These are phyloP conservation scores for Alectoria sarmentosa DNA, from an alignment of 495 filamentous ascomycete species.

Conservation along the genomic window DNA sequence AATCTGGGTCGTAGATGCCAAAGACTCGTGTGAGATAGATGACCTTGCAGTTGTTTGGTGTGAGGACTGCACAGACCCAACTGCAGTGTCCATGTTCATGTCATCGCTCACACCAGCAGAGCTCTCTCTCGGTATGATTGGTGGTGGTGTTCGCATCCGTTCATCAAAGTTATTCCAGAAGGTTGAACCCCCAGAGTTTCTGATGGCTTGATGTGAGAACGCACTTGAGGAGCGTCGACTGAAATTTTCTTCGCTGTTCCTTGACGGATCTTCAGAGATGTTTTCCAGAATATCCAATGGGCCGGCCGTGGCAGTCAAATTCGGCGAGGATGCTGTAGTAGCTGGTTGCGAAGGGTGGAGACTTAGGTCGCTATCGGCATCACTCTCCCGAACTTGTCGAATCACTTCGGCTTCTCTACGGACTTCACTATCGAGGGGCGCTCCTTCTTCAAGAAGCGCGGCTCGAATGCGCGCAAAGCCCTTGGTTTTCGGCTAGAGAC, in stretches of 20 bases:
- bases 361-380: conserved; percentile 39
- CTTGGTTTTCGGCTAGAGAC: conserved; percentile 77
- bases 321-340: conserved; percentile 44
- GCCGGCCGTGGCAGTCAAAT: conserved; percentile 23
- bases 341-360: conserved; percentile 35
- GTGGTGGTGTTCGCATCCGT: conserved; percentile 55
- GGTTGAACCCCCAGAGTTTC: conserved; percentile 60
- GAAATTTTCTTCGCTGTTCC: conserved; percentile 44
- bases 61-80: conserved; percentile 35
- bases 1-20: conserved; percentile 46
- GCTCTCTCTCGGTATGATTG: conserved; percentile 46
- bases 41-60: conserved; percentile 28
- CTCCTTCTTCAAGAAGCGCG: conserved; percentile 76
- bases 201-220: conserved; percentile 66
- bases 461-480: conserved; percentile 89
- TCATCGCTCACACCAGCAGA: conserved; percentile 67
- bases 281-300: conserved; percentile 46
- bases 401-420: conserved; percentile 92
- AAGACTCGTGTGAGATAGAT: conserved; percentile 35
- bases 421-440: conserved; percentile 81
- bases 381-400: conserved; percentile 79
- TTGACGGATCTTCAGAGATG: conserved; percentile 53
- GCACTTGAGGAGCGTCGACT: conserved; percentile 48
- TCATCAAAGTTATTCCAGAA: conserved; percentile 78
- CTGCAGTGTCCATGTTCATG: conserved; percentile 66